Evolutionary conservation across 768 basidiomycete species (phyloP).

Genomic region (Pleurotus tuoliensis): DNA sequence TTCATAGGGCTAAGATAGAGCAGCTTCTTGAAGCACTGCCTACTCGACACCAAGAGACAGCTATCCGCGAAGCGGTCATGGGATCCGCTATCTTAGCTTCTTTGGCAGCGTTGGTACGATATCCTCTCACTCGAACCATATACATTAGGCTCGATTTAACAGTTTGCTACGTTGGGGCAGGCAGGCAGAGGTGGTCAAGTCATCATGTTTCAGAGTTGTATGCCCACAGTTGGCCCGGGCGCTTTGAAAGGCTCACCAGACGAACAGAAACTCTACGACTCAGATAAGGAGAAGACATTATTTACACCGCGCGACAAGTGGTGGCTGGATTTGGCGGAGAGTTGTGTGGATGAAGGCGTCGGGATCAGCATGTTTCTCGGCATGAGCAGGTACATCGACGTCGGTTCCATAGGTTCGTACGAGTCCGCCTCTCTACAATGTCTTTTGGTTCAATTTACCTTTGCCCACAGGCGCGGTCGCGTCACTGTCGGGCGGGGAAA

Average conservation of each 20-base stretch:
- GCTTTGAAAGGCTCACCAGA: constrained; percentile 51
- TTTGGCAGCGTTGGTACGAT: constrained; percentile 66
- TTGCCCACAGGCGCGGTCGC: constrained; percentile 52
- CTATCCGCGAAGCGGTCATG: constrained; percentile 57
- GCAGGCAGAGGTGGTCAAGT: constrained; percentile 76
- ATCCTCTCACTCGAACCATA: neutral
- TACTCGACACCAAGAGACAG: constrained; percentile 47
- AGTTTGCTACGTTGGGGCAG: constrained; percentile 24
- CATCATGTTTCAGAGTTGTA: constrained; percentile 62
- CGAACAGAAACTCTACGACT: constrained; percentile 70
- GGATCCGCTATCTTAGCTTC: constrained; percentile 74
- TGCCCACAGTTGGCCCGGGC: constrained; percentile 74
- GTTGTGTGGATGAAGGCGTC: constrained; percentile 85
- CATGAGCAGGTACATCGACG: constrained; percentile 74
- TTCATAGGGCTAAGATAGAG: constrained; percentile 56
- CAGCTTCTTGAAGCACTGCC: constrained; percentile 64
- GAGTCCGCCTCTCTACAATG: neutral
- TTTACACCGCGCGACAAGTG: constrained; percentile 72
- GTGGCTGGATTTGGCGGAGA: constrained; percentile 84
- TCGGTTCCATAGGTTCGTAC: constrained; percentile 75
- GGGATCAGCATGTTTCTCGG: constrained; percentile 89
- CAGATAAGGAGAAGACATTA: constrained; percentile 82
- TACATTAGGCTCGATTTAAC: neutral
- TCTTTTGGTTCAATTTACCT: constrained; percentile 3
- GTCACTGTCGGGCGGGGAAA: constrained; percentile 80